A percentile compares a stretch with the other conserved stretches of the same genome.
Evolutionary conservation across 768 basidiomycete species (phyloP).

Genomic region (Calocera cornea): DNA sequence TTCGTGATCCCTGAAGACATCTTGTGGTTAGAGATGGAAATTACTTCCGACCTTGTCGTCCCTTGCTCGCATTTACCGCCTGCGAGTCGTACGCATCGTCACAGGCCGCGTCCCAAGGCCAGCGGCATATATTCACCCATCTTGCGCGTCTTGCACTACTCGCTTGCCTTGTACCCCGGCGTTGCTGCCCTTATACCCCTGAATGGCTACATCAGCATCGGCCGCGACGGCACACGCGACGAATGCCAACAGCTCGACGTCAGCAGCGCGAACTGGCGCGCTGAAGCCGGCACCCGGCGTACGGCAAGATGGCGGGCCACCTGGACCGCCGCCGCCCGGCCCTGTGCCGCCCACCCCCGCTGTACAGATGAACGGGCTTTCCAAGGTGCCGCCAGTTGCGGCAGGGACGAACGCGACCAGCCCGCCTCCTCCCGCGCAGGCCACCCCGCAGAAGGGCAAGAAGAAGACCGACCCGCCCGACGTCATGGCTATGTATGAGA

Average conservation of each 20-base stretch:
- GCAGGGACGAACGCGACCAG: not conserved
- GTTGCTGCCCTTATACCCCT: not conserved
- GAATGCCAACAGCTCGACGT: not conserved
- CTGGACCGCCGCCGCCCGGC: not conserved
- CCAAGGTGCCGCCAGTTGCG: not conserved
- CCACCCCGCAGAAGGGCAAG: conserved; percentile 45
- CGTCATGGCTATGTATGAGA: conserved; percentile 77
- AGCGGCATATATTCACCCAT: not conserved
- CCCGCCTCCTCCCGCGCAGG: not conserved
- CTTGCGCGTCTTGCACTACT: not conserved
- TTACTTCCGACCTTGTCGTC: not conserved
- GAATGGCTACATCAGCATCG: not conserved
- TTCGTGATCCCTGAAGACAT: not conserved
- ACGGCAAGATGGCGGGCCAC: not conserved
- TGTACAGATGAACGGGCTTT: not conserved
- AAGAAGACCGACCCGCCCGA: conserved; percentile 52
- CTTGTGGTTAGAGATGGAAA: not conserved
- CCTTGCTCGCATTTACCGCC: not conserved
- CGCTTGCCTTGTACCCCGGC: not conserved
- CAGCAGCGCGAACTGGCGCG: not conserved
- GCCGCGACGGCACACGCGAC: not conserved
- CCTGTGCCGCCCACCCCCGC: not conserved
- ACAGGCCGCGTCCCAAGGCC: not conserved
- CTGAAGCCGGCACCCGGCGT: not conserved
- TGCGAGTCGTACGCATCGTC: not conserved